phyloP scores from a whole-genome alignment of 768 basidiomycete genomes.

The Hemileccinum rubropunctum region DNA sequence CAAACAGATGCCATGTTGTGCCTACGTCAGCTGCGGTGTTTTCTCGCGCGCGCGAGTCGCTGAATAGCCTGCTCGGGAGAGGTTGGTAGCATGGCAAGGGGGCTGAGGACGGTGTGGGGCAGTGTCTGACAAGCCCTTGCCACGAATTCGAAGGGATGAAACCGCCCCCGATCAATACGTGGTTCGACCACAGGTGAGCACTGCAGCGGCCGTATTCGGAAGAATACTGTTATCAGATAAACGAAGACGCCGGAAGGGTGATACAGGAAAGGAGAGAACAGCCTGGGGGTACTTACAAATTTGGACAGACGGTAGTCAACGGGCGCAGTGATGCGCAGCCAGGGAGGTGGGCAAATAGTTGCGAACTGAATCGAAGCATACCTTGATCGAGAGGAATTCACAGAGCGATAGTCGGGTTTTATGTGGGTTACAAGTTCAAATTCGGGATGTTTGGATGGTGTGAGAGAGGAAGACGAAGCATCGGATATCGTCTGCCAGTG shows the following conservation, averaged over 20 bases:
- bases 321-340: constrained; percentile 24
- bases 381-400: constrained; percentile 13
- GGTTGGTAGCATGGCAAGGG: constrained; percentile 7
- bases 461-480: not conserved
- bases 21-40: constrained; percentile 2
- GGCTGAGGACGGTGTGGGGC: constrained; percentile 14
- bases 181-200: constrained; percentile 29
- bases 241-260: not conserved
- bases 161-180: constrained; percentile 27
- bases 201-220: constrained; percentile 11
- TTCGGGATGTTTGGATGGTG: constrained; percentile 1
- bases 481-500: too few relatives aligned
- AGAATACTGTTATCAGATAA: constrained; percentile 20
- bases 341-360: constrained; percentile 1
- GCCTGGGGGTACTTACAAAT: constrained; percentile 1
- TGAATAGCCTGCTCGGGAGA: constrained; percentile 12
- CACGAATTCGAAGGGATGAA: constrained; percentile 17
- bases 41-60: constrained; percentile 9
- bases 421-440: constrained; percentile 18
- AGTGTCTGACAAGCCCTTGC: constrained; percentile 22
- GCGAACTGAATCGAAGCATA: constrained; percentile 11
- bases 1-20: constrained; percentile 9
- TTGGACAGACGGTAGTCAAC: not conserved
- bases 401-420: constrained; percentile 18
- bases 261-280: constrained; percentile 10